phyloP scores from a whole-genome alignment of 2,329 filamentous ascomycete genomes.

The Ophiostoma piceae region DNA sequence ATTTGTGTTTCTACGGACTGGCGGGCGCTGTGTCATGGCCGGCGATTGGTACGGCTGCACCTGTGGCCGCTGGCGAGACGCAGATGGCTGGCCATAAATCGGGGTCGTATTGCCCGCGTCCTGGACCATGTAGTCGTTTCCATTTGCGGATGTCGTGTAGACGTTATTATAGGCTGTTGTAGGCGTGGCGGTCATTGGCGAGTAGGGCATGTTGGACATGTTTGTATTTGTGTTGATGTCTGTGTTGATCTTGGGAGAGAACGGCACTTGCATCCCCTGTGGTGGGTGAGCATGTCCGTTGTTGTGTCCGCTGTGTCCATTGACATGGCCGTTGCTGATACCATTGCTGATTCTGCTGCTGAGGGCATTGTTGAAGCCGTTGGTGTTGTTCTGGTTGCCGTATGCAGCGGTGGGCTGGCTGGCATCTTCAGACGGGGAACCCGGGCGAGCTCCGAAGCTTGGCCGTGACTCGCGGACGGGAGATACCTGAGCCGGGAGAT shows the following conservation, averaged over 20 bases:
- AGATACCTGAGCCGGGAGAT: conserved; percentile 51
- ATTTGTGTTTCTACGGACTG: conserved; percentile 39
- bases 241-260: conserved; percentile 40
- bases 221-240: conserved; percentile 31
- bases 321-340: not conserved
- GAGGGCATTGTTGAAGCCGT: not conserved
- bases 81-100: conserved; percentile 29
- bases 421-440: conserved; percentile 44
- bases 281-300: not conserved
- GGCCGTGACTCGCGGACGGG: conserved; percentile 40
- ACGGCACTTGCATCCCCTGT: conserved; percentile 35
- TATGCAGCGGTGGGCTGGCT: not conserved
- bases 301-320: not conserved
- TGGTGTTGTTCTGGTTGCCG: not conserved
- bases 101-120: conserved; percentile 33
- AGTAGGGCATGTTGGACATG: conserved; percentile 36
- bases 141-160: conserved; percentile 32
- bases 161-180: conserved; percentile 37
- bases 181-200: conserved; percentile 43
- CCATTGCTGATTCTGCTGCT: conserved; percentile 32
- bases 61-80: not conserved
- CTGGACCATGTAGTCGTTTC: conserved; percentile 43
- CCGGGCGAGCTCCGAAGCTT: conserved; percentile 36
- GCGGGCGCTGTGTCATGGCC: conserved; percentile 41
- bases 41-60: conserved; percentile 33